Evolutionary conservation across 495 filamentous ascomycete species (phyloP), one percentile per base, ranked within the genome.

Genomic region (Tuber calosporum): DNA sequence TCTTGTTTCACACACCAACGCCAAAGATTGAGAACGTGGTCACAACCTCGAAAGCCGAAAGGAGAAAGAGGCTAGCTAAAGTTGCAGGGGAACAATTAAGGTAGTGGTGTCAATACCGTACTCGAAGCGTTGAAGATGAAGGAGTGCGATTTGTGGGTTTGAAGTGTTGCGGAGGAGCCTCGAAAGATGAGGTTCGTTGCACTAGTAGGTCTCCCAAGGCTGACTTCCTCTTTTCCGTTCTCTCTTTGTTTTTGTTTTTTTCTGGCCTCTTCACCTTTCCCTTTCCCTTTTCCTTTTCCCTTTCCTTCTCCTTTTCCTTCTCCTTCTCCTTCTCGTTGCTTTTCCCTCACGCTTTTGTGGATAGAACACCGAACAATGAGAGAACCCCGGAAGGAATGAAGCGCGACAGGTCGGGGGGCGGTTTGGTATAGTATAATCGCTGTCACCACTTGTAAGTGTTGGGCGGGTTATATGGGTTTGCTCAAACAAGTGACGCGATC

Each of bases 211-310:
- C 26, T 62, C 53, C 53, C 26, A 26, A 62, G 53, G 26, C 66
- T 77, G 69, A 68, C 37, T 66, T 42, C 66, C 67, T 42, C 42
- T 40, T 43, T 72, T 76, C 66, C 69, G 69, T 67, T 69, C 72
- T 69, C 69, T 67, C 69, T 76, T 72, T 39, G 42, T 48, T 72
- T 72, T 42, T 66, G 58, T 74, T 69, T 36, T 73, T 77, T 58
- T 67, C 70, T 42, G 41, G 5, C 20, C 34, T n/a, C 40, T 36
- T 73, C 73, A 77, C 73, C 67, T 66, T 73, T 71, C 36, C 26
- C 68, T 69, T 70, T 73, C 45, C 26, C 48, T 26, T 43, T 68
- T 43, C 48, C 38, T 77, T 36, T 36, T 34, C 36, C 58, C 30
- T 42, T 62, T 66, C 42, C 22, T 38, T 11, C 11, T 30, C 13